These are phyloP conservation scores for Hyaloperonospora brassicae DNA, from an alignment of 352 stramenopile species.

Conservation along the genomic window DNA sequence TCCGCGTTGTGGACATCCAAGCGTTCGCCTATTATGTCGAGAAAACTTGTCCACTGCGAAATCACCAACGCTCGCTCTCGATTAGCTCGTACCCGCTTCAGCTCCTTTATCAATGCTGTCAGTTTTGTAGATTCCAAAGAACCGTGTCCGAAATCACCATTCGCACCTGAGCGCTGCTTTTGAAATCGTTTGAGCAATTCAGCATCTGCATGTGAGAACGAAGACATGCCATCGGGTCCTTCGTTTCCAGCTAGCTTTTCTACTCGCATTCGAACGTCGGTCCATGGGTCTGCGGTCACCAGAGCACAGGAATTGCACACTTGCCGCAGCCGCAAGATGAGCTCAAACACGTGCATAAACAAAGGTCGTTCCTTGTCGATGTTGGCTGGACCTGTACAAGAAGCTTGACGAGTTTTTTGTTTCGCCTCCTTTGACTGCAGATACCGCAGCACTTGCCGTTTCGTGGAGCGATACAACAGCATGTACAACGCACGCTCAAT, in stretches of 20 bases:
- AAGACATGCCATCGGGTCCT: conserved; percentile 16
- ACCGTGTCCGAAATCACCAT: conserved; percentile 4
- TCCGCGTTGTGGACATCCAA: conserved; percentile 30
- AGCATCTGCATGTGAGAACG: conserved; percentile 24
- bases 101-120: conserved; percentile 38
- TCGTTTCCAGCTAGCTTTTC: conserved; percentile 13
- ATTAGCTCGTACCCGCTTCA: conserved; percentile 38
- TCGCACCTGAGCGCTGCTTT: conserved; percentile 7
- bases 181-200: conserved; percentile 32
- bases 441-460: conserved; percentile 72
- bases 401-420: conserved; percentile 9
- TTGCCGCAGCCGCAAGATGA: conserved; percentile 79
- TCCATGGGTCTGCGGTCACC: conserved; percentile 41
- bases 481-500: conserved; percentile 72
- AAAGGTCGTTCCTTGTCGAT: conserved; percentile 23
- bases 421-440: conserved; percentile 42
- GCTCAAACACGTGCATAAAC: conserved; percentile 87
- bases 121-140: conserved; percentile 58
- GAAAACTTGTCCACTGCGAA: conserved; percentile 81
- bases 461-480: conserved; percentile 72
- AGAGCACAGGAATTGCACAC: conserved; percentile 67
- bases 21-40: conserved; percentile 65
- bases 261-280: conserved; percentile 33
- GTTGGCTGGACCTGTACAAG: conserved; percentile 15
- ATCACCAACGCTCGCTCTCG: conserved; percentile 72